Percentiles rank a stretch among this genome's conserved stretches.
These are phyloP conservation scores for Malassezia furfur DNA, from an alignment of 1,284 basidiomycete genomes.

Conservation along the genomic window DNA sequence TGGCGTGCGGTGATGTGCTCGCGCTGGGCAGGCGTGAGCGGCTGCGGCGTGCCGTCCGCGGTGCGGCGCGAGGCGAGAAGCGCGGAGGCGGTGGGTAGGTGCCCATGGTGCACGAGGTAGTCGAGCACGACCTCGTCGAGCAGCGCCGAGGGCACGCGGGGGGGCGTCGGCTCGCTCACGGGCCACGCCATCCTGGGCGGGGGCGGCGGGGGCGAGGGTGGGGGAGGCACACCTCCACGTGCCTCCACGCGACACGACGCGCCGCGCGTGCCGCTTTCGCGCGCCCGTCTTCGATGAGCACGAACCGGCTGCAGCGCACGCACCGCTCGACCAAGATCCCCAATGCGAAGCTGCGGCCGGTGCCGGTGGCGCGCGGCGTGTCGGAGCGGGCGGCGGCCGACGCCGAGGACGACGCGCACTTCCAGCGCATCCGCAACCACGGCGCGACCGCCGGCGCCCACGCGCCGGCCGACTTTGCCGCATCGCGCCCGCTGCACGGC, in stretches of 20 bases:
- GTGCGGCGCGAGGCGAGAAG: conserved; percentile 49
- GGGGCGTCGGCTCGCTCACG: background rate
- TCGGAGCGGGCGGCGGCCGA: conserved; percentile 21
- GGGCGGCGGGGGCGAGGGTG: background rate
- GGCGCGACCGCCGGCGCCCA: conserved; percentile 35
- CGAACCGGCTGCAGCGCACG: conserved; percentile 29
- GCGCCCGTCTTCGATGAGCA: conserved; percentile 9
- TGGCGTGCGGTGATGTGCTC: conserved; percentile 10
- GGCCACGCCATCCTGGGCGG: background rate
- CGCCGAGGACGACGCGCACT: conserved; percentile 35
- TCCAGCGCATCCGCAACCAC: conserved; percentile 32
- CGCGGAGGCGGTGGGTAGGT: conserved; percentile 60
- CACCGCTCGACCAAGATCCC: conserved; percentile 45
- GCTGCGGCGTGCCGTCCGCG: background rate
- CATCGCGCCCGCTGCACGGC: conserved; percentile 56
- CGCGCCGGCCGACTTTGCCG: conserved; percentile 34
- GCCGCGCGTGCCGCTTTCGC: background rate
- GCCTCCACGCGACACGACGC: background rate
- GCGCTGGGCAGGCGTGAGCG: conserved; percentile 6
- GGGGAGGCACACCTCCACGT: background rate
- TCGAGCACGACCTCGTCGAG: conserved; percentile 58
- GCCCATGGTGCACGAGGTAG: conserved; percentile 67
- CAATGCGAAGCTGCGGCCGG: conserved; percentile 40
- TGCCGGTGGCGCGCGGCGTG: conserved; percentile 6
- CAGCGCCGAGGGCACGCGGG: background rate